Base-by-base conservation (phyloP, 129 eudicot species). In the Helichrysum umbraculigerum region DNA sequence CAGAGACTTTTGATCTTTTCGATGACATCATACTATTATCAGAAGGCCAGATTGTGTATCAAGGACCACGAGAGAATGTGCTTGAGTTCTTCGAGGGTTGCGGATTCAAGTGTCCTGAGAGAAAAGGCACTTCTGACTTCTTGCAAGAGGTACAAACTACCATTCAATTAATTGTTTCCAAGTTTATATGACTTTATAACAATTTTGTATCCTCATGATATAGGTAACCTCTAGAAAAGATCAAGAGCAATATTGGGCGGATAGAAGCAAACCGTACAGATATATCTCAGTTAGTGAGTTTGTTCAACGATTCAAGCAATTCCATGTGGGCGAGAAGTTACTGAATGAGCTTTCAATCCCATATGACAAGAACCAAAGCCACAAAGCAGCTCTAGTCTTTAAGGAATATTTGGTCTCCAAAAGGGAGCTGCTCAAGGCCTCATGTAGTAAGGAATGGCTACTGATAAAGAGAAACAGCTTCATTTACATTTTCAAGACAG, bases 121-220 rank as follows among this genome's bases (percentile, higher is more conserved):
- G 98, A 77, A 92, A 91, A 63, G 96, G 96, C 17, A 81, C 81
- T 44, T 88, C 98, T 51, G 98, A 92, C 80, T 92, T 89, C 87
- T 82, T 92, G 78, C 98, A 92, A 83, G 98, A 92, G 96, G 97
- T 91, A 87, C 47, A 50, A 7, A 67, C 11, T 54, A 35, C 14
- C 74, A 67, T 52, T 51, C 4, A 21, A 19, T n/a, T 14, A 4
- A 11, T 11, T 15, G 19, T 2, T 20, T 12, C 2, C 7, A 34
- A 25, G 30, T 3, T 17, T 29, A 63, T 34, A 15, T 25, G 37
- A 7, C 5, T 60, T 54, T 29, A 1, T 14, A 2, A 63, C 44
- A 37, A 37, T 29, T 62, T 33, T 41, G 39, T 28, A 35, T 29
- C 41, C 54, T 75, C 11, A 29, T 78, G 67, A 44, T 17, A 91